Evolutionary conservation across 2,329 filamentous ascomycete genomes (phyloP), one percentile per base, ranked within the genome.

Genomic region (Niveomyces coronatus): DNA sequence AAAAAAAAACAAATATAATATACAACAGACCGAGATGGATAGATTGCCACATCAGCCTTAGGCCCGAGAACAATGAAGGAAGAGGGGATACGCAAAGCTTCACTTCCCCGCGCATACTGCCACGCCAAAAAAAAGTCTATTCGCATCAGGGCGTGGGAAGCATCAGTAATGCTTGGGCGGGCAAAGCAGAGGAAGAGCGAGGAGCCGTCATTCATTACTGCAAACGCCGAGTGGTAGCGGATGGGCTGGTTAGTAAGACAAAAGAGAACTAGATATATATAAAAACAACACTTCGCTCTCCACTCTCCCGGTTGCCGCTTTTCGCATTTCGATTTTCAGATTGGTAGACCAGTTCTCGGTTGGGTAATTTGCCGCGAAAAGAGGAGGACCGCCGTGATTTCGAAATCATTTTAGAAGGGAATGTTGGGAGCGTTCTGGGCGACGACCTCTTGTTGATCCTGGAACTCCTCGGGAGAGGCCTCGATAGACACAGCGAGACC

Each of bases 401-500:
- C n/a, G n/a, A n/a, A n/a, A 31, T 19, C 33, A 34, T 39, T 24
- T 70, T 80, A 82, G 58, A 82, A 82, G 49, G 78, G 77, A 55
- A 82, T 79, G 62, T 74, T 76, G 47, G 71, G 61, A 35, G 60
- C 55, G 35, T 54, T 47, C 50, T 73, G 69, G 41, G 65, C 61
- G 34, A 71, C 53, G 44, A 62, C 58, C 60, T 86, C 82, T 61
- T 87, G 82, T 64, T 87, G 82, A 61, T 88, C 82, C 71, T 91
- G 84, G 49, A 94, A 68, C 59, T 93, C 86, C 60, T 94, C 87
- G 40, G 79, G 75, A 35, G 79, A 79, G 37, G 84, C 77, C 69
- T 94, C 87, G 49, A 94, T 85, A 33, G 88, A 94, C 52, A 98
- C 85, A 44, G 86, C 87, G 47, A 98, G 74, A 50, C 91, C 91